Conservation (phyloP, 164 flowering plant species). For the Tetracentron sinense region DNA sequence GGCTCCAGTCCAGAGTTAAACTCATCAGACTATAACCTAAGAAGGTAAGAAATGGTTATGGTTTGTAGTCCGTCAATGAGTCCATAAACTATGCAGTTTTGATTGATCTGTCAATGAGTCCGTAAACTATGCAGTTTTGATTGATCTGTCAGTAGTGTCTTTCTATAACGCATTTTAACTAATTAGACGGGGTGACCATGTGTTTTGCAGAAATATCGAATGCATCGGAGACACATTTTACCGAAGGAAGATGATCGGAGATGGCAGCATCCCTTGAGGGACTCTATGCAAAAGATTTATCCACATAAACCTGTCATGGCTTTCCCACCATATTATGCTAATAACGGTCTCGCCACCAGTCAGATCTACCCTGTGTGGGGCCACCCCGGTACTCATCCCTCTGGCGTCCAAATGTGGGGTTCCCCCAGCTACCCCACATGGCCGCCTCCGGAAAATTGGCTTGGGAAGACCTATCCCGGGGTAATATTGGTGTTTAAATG, state of each 20-base stretch:
- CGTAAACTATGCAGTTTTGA: too few relatives aligned
- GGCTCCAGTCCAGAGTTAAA: too few relatives aligned
- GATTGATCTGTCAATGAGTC: too few relatives aligned
- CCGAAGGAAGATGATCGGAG: slow-evolving; percentile 61
- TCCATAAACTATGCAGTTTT: too few relatives aligned
- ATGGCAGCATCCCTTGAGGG: slow-evolving; percentile 49
- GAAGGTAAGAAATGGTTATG: too few relatives aligned
- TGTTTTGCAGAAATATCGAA: slow-evolving; percentile 41
- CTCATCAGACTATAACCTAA: too few relatives aligned
- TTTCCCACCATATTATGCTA: slow-evolving; percentile 49
- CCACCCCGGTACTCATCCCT: slow-evolving; percentile 35
- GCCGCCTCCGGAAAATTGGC: slow-evolving; percentile 56
- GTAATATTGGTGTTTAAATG: slow-evolving; percentile 22
- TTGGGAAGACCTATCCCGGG: slow-evolving; percentile 48
- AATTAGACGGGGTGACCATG: background rate
- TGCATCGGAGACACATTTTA: slow-evolving; percentile 61
- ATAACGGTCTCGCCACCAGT: slow-evolving; percentile 20
- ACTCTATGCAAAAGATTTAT: slow-evolving; percentile 34
- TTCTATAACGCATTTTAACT: too few relatives aligned
- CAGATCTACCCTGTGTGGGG: slow-evolving; percentile 62
- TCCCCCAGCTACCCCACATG: slow-evolving; percentile 44
- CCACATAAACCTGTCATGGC: slow-evolving; percentile 55
- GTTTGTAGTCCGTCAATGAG: too few relatives aligned
- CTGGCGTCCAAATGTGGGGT: slow-evolving; percentile 46
- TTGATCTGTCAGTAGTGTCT: too few relatives aligned